Evolutionary conservation across 1,139 yeast genomes (phyloP).

Genomic region (Saccharomycopsis hybrid): DNA sequence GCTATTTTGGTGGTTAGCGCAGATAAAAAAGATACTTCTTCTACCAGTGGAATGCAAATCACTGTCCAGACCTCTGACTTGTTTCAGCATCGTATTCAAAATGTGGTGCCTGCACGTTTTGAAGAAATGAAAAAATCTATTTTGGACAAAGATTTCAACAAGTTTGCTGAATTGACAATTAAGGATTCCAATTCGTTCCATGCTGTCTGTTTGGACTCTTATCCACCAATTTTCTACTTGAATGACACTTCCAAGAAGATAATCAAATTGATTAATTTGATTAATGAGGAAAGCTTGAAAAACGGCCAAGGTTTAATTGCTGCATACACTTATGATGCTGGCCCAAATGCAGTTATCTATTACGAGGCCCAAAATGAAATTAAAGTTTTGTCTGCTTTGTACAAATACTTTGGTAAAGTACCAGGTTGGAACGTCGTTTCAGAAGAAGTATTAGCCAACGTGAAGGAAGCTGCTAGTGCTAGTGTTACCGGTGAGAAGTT

Average conservation of each 20-base stretch:
- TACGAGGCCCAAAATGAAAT: constrained; percentile 70
- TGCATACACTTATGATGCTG: constrained; percentile 97
- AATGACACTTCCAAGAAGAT: constrained; percentile 91
- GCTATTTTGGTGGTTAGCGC: constrained; percentile 89
- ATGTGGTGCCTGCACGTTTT: constrained; percentile 82
- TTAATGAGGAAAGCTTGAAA: constrained; percentile 46
- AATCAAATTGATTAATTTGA: constrained; percentile 71
- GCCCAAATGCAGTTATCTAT: constrained; percentile 96
- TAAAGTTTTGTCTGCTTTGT: constrained; percentile 54
- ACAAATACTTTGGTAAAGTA: constrained; percentile 47
- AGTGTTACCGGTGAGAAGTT: neutral
- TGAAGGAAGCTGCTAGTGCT: constrained; percentile 4
- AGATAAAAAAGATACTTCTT: constrained; percentile 88
- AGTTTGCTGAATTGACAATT: constrained; percentile 89
- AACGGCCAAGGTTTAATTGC: constrained; percentile 42
- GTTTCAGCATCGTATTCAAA: constrained; percentile 67
- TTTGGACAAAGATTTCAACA: constrained; percentile 58
- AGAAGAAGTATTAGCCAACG: constrained; percentile 31
- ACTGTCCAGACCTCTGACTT: constrained; percentile 87
- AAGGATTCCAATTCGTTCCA: constrained; percentile 95
- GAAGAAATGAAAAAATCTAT: constrained; percentile 77
- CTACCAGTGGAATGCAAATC: constrained; percentile 93
- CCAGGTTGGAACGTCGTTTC: constrained; percentile 59
- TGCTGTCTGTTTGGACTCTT: constrained; percentile 91
- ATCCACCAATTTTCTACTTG: constrained; percentile 91